Base-by-base conservation (phyloP, 176 grass and related monocot genomes). In the Carex littledalei region DNA sequence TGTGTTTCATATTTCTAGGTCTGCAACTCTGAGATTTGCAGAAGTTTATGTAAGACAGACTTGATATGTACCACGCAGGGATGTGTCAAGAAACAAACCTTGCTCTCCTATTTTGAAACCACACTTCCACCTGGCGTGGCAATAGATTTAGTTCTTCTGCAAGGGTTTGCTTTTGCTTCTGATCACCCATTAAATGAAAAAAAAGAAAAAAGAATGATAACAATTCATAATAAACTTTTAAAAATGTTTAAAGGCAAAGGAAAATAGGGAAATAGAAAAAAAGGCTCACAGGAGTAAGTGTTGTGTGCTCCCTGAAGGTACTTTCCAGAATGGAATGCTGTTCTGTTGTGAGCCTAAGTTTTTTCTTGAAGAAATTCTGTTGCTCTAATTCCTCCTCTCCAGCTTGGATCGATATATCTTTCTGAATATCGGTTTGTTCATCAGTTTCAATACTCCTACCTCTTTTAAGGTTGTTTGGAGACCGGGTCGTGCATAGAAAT, bases 91-190 rank as follows among this genome's bases (percentile, higher is more conserved):
- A 58, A 13, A 84, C 78, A 82, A 41, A 98, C 95, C 95, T 98
- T 64, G 95, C 95, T 92, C 95, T 91, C 85, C 95, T 86, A 16
- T 98, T 98, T 18, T 98, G 95, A 86, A 98, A 98, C 95, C 95
- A 98, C 3, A 98, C 95, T 89, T 98, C 95, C 2, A 98, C 95
- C 78, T 98, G 95, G 75, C 95, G 90, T 31, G 95, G 91, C 80
- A 90, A 89, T 26, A 98, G 89, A 69, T 88, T 93, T 24, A 98
- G 80, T 82, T 94, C 92, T 79, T 84, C 90, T 0, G 95, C 93
- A 29, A 98, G 79, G 75, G 86, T 63, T 81, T 86, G 50, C 83
- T 98, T 98, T 53, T 92, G 92, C 84, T 93, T 98, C 95, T 98
- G 86, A 81, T 21, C 74, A 88, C 13, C 26, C 49, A 72, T 13